phyloP scores from a whole-genome alignment of 1,139 yeast genomes.

The Blastobotrys indianensis region DNA sequence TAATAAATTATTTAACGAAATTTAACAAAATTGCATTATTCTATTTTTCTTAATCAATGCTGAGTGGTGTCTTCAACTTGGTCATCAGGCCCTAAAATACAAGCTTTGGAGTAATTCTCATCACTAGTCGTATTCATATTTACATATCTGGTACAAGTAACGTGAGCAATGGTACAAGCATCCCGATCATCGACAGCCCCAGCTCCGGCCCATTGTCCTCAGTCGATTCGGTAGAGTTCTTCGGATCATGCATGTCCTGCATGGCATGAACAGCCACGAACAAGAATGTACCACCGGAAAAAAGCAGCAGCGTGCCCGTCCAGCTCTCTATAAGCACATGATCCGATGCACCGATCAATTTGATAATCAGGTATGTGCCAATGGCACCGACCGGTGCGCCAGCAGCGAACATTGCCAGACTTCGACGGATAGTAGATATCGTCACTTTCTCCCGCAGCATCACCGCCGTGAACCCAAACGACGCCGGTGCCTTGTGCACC shows the following conservation, averaged over 20 bases:
- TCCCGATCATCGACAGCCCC: constrained; percentile 28
- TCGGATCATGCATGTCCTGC: constrained; percentile 33
- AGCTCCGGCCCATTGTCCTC: constrained; percentile 14
- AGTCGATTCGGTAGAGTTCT: constrained; percentile 10
- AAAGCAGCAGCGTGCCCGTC: constrained; percentile 49
- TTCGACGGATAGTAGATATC: constrained; percentile 36
- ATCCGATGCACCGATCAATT: constrained; percentile 29
- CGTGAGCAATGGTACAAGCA: constrained; percentile 32
- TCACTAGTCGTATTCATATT: too few species aligned
- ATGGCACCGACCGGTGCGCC: constrained; percentile 52
- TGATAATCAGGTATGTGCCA: constrained; percentile 40
- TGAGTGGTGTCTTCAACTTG: not conserved
- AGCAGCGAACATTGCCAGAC: constrained; percentile 43
- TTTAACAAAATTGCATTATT: not conserved
- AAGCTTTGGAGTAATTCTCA: not conserved
- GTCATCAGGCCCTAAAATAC: not conserved
- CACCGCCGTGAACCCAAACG: constrained; percentile 61
- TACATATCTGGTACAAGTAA: constrained; percentile 29
- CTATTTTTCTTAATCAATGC: not conserved
- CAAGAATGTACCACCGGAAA: constrained; percentile 69
- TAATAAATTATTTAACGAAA: constrained; percentile 21
- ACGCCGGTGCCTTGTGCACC: constrained; percentile 70
- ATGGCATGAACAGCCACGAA: constrained; percentile 65
- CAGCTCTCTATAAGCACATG: constrained; percentile 34
- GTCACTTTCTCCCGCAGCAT: constrained; percentile 38